phyloP scores from a whole-genome alignment of 306 rosid genomes.

The Pachyrhizus erosus region DNA sequence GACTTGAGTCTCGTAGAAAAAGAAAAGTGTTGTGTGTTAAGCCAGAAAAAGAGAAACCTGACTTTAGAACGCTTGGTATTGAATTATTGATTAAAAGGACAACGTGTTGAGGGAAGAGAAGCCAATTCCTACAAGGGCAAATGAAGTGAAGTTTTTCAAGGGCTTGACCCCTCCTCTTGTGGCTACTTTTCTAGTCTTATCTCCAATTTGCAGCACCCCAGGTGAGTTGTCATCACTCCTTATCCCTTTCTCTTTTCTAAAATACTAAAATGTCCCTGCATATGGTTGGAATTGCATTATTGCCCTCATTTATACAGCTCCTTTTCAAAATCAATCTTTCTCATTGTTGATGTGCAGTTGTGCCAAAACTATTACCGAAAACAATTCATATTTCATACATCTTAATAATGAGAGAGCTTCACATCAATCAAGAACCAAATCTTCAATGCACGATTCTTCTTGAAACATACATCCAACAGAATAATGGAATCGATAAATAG shows the following conservation, averaged over 20 bases:
- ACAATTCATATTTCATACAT: not conserved
- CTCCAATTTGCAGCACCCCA: slow-evolving; percentile 64
- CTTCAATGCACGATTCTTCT: not conserved
- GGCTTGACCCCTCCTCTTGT: slow-evolving; percentile 64
- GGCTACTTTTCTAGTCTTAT: slow-evolving; percentile 61
- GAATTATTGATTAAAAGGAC: slow-evolving; percentile 37
- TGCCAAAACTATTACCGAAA: not conserved
- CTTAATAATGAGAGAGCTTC: not conserved
- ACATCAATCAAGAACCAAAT: not conserved
- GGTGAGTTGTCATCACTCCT: slow-evolving; percentile 38
- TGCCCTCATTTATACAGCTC: not conserved
- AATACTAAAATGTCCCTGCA: slow-evolving; percentile 38
- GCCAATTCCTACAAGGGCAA: slow-evolving; percentile 37
- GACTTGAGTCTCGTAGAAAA: not conserved
- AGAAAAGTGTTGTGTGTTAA: not conserved
- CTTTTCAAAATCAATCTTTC: not conserved
- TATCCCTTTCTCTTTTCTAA: not conserved
- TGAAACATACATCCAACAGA: too few species aligned
- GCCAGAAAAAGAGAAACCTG: not conserved
- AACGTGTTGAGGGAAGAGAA: slow-evolving; percentile 43
- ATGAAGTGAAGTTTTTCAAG: slow-evolving; percentile 44
- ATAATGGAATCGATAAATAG: too few species aligned
- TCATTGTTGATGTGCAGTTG: not conserved
- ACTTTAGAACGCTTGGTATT: not conserved
- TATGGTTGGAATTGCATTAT: slow-evolving; percentile 6